phyloP scores from a whole-genome alignment of 2,329 filamentous ascomycete species.

The Cryphonectria japonica region DNA sequence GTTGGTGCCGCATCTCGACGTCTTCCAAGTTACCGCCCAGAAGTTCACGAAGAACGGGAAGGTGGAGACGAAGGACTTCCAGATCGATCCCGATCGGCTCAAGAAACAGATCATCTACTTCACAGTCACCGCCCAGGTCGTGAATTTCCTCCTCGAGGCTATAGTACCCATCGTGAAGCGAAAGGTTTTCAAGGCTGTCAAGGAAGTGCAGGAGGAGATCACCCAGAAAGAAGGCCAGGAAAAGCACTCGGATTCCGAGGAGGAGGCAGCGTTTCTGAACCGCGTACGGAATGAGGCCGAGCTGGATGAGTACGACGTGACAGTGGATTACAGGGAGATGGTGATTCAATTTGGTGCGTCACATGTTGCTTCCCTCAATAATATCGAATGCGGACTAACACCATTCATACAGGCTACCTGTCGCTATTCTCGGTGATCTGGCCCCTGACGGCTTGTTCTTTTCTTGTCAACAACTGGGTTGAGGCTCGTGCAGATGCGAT shows the following conservation, averaged over 20 bases:
- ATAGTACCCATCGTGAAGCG: conserved; percentile 85
- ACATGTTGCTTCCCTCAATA: background rate
- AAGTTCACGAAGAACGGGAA: conserved; percentile 77
- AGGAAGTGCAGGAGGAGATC: conserved; percentile 68
- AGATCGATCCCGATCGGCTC: conserved; percentile 81
- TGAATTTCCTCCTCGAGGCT: conserved; percentile 84
- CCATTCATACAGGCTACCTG: conserved; percentile 68
- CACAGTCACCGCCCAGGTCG: conserved; percentile 89
- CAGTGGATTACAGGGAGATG: conserved; percentile 91
- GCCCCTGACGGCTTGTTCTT: conserved; percentile 88
- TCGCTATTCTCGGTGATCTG: conserved; percentile 91
- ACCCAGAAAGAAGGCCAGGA: conserved; percentile 54
- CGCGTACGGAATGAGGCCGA: conserved; percentile 83
- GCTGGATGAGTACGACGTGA: conserved; percentile 85
- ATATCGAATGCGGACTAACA: conserved; percentile 29
- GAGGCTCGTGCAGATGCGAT: conserved; percentile 91
- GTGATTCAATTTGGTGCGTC: conserved; percentile 72
- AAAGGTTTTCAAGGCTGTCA: conserved; percentile 76
- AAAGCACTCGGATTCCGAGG: conserved; percentile 66
- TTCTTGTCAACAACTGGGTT: conserved; percentile 94
- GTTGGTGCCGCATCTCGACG: conserved; percentile 82
- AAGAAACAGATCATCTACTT: conserved; percentile 95
- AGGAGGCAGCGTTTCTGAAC: conserved; percentile 79
- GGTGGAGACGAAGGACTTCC: conserved; percentile 67
- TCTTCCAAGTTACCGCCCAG: conserved; percentile 76